Evolutionary conservation across 2,329 filamentous ascomycete species (phyloP).

Genomic region (Zelopaecilomyces penicillatus): DNA sequence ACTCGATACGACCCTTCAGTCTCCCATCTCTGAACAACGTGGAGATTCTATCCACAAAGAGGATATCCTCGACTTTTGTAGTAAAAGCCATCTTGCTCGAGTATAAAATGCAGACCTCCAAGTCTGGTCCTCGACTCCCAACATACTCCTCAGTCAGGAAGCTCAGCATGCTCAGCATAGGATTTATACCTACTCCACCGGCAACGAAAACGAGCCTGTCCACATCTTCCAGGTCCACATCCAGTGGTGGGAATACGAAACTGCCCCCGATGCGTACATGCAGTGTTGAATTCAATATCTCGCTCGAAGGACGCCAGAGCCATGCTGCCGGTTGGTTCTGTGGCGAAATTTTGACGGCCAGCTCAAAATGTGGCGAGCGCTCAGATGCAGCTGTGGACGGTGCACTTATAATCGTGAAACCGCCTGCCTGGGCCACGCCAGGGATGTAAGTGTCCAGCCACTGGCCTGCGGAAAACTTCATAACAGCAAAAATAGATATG

Average conservation of each 20-base stretch:
- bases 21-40: conserved; percentile 28
- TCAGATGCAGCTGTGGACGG: conserved; percentile 46
- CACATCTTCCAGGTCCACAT: conserved; percentile 23
- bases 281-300: conserved; percentile 52
- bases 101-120: conserved; percentile 56
- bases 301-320: conserved; percentile 53
- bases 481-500: neutral
- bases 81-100: conserved; percentile 34
- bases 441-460: conserved; percentile 82
- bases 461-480: conserved; percentile 69
- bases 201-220: conserved; percentile 63
- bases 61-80: conserved; percentile 25
- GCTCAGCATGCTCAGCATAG: conserved; percentile 65
- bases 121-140: neutral
- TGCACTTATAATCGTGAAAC: conserved; percentile 79
- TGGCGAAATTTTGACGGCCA: conserved; percentile 67
- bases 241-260: conserved; percentile 66
- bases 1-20: conserved; percentile 31
- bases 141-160: conserved; percentile 38
- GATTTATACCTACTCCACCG: conserved; percentile 77
- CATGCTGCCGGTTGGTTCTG: conserved; percentile 66
- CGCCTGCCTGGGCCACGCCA: conserved; percentile 59
- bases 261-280: conserved; percentile 68
- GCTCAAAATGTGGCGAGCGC: conserved; percentile 52
- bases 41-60: conserved; percentile 44